A percentile compares a stretch with the other conserved stretches of the same genome.
Evolutionary conservation across 202 grass and related monocot species (phyloP).

Genomic region (Cymbopogon flexuosus): DNA sequence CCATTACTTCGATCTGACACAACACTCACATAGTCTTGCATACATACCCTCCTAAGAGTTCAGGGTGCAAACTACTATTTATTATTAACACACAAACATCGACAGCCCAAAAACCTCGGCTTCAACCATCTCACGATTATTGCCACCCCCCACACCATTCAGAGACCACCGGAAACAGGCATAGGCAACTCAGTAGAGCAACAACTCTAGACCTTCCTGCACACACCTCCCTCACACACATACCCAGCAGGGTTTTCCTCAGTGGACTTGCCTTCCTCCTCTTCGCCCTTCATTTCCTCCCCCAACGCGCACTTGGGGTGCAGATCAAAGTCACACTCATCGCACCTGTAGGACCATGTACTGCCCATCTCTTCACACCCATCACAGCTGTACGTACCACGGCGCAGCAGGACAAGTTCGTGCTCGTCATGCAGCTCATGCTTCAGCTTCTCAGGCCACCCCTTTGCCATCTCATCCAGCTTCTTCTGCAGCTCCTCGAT

Average conservation of each 20-base stretch:
- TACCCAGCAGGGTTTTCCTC: constrained; percentile 34
- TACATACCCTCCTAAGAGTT: background rate
- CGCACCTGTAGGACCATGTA: constrained; percentile 57
- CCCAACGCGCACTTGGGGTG: constrained; percentile 58
- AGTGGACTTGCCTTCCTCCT: constrained; percentile 4
- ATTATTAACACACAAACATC: background rate
- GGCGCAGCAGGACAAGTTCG: constrained; percentile 49
- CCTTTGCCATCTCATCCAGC: constrained; percentile 51
- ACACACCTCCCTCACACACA: constrained; percentile 58
- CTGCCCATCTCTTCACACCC: constrained; percentile 37
- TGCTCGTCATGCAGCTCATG: constrained; percentile 60
- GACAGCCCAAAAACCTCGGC: background rate
- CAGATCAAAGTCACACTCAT: constrained; percentile 54
- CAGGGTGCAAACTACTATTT: background rate
- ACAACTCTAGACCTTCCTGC: constrained; percentile 44
- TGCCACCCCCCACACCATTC: constrained; percentile 5
- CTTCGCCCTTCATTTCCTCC: constrained; percentile 17
- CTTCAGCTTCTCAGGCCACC: constrained; percentile 66
- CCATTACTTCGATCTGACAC: background rate
- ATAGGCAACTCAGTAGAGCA: background rate
- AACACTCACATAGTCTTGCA: background rate
- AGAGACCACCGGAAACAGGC: constrained; percentile 6
- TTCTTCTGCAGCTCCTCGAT: constrained; percentile 49
- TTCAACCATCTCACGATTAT: constrained; percentile 14
- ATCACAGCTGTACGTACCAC: constrained; percentile 39